Evolutionary conservation across 768 basidiomycete genomes (phyloP), one percentile per base, ranked within the genome.

Genomic region (Tulasnella calospora): DNA sequence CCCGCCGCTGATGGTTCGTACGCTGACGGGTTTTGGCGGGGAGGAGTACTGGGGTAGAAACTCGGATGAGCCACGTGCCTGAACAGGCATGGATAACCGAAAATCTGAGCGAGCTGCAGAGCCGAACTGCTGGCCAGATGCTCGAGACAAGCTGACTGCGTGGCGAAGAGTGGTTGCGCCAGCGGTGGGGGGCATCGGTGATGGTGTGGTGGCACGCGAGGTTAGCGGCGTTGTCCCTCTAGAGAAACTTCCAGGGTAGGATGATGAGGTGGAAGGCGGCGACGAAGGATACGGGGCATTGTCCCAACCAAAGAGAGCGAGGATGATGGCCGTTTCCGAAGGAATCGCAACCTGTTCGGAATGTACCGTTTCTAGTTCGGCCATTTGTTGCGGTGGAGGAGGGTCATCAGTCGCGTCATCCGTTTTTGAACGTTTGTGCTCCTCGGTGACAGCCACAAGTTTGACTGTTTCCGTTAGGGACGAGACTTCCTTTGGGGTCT

Each of bases 401-500:
- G 40, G 35, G 40, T 71, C 70, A 35, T 41, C 70, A 71, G 70
- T 35, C 33, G 51, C 51, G 51, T 51, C 51, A 51, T 51, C 51
- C 23, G 51, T n/a, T 51, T 51, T 51, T 51, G 70, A 35, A 41
- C 40, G 46, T 75, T 75, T 46, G 17, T 30, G 73, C 44, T 33
- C 73, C 30, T 40, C 46, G n/a, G 36, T 74, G 35, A 41, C 33
- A 41, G 70, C 71, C 17, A 82, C 80, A 13, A 82, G 82, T 2
- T 83, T 81, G 36, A 93, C 83, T 7, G 89, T 86, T 8, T 88
- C 85, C 40, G 84, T 83, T 41, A 94, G 82, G 9, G 88, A 86
- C 47, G 86, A 86, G 2, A 91, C 83, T 81, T 94, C 92, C 0
- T 84, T 87, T 30, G 87, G 81, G 1, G 89, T 89, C 92, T 94